Conservation (phyloP, 2,329 filamentous ascomycete species). For the Aspergillus arachidicola region DNA sequence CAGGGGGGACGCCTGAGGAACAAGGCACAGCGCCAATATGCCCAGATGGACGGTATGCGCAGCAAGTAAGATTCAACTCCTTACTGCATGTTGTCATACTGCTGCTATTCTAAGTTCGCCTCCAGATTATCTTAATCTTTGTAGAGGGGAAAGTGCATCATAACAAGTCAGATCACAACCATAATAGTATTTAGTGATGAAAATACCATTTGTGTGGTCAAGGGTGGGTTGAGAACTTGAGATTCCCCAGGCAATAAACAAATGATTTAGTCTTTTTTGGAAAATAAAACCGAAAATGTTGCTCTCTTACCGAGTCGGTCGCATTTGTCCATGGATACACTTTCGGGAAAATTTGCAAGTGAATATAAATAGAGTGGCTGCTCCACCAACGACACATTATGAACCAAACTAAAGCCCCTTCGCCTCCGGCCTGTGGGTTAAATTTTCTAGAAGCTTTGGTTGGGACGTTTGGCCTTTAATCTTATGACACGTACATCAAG, state of each 20-base stretch:
- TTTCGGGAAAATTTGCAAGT: constrained; percentile 5
- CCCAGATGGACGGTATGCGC: neutral
- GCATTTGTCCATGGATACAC: neutral
- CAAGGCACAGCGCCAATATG: neutral
- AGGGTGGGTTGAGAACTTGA: neutral
- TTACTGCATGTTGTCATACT: neutral
- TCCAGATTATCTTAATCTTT: constrained; percentile 1
- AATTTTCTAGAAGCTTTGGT: constrained; percentile 2
- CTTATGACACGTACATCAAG: neutral
- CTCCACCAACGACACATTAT: constrained; percentile 4
- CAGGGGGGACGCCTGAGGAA: neutral
- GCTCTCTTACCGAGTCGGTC: constrained; percentile 1
- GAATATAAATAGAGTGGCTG: constrained; percentile 8
- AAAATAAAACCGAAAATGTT: neutral
- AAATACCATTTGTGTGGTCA: neutral
- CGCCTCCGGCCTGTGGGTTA: neutral
- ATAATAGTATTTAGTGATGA: neutral
- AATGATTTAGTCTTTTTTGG: neutral
- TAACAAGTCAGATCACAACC: neutral
- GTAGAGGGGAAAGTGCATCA: neutral
- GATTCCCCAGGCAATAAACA: neutral
- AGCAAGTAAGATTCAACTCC: neutral
- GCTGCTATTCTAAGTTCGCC: neutral
- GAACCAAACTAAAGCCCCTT: neutral
- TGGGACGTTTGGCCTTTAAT: neutral